These are phyloP conservation scores for Petunia secreta DNA, from an alignment of 257 asterid genomes.

Conservation along the genomic window DNA sequence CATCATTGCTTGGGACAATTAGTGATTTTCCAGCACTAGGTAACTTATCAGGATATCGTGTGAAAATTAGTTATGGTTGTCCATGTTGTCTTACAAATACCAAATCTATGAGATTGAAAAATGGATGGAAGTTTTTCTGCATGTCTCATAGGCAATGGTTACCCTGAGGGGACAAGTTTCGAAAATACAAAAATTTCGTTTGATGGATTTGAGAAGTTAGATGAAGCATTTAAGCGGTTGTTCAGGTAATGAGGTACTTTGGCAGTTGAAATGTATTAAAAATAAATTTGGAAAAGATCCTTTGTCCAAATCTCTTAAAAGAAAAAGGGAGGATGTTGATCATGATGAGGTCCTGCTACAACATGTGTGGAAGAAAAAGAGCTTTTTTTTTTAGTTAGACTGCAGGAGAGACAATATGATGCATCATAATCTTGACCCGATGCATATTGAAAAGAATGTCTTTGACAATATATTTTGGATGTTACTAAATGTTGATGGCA, in stretches of 20 bases:
- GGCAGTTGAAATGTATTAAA: background rate
- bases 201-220: background rate
- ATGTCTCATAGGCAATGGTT: background rate
- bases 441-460: slow-evolving; percentile 30
- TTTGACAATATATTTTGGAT: background rate
- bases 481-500: background rate
- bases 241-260: background rate
- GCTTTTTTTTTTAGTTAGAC: slow-evolving; percentile 27
- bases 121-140: background rate
- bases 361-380: slow-evolving; percentile 25
- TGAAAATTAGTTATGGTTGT: background rate
- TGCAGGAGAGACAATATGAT: slow-evolving; percentile 12
- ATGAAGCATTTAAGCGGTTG: background rate
- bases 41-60: background rate
- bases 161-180: background rate
- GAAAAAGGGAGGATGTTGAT: background rate
- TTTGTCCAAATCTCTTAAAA: background rate
- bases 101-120: no score
- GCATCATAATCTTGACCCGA: slow-evolving; percentile 25
- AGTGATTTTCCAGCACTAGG: slow-evolving; percentile 18
- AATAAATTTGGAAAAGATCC: background rate
- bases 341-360: no score
- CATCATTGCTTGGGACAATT: background rate
- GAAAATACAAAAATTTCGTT: background rate
- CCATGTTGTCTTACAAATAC: background rate